Conservation (phyloP, 2,329 filamentous ascomycete genomes). For the Gaeumannomyces tritici region DNA sequence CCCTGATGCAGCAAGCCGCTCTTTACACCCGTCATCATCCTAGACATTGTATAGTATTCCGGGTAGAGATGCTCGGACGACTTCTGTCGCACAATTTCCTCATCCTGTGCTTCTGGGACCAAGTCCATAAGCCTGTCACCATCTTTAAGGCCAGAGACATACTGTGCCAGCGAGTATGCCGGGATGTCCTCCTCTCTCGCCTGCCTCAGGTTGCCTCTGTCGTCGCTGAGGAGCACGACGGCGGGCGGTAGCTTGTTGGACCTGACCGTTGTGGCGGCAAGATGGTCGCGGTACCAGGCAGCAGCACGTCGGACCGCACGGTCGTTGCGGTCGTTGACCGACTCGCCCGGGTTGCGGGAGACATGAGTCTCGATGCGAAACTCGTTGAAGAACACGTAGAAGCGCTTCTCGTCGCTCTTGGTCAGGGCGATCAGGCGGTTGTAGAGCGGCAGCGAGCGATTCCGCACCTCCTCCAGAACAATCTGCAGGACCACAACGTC, state of each 20-base stretch:
- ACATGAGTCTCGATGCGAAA: constrained; percentile 91
- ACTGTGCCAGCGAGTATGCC: constrained; percentile 60
- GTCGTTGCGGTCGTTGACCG: constrained; percentile 94
- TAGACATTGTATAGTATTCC: constrained; percentile 82
- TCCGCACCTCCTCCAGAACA: constrained; percentile 90
- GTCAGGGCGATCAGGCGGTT: constrained; percentile 85
- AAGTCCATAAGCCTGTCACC: constrained; percentile 83
- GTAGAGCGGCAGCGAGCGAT: constrained; percentile 87
- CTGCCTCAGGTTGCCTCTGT: constrained; percentile 77
- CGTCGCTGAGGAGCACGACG: constrained; percentile 90
- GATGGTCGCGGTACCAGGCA: constrained; percentile 82
- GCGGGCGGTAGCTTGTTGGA: constrained; percentile 42
- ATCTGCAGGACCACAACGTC: constrained; percentile 97
- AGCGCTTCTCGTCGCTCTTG: constrained; percentile 92
- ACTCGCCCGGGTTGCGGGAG: constrained; percentile 52
- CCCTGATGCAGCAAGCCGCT: constrained; percentile 86
- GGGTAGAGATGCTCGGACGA: constrained; percentile 67
- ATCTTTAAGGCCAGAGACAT: constrained; percentile 77
- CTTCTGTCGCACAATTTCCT: constrained; percentile 53
- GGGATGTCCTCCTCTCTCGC: constrained; percentile 66
- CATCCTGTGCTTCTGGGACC: constrained; percentile 73
- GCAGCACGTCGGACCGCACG: constrained; percentile 79
- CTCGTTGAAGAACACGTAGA: constrained; percentile 99
- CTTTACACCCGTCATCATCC: constrained; percentile 89
- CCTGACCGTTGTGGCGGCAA: constrained; percentile 24